phyloP scores from a whole-genome alignment of 768 basidiomycete species.

The Hygrophorus russula region DNA sequence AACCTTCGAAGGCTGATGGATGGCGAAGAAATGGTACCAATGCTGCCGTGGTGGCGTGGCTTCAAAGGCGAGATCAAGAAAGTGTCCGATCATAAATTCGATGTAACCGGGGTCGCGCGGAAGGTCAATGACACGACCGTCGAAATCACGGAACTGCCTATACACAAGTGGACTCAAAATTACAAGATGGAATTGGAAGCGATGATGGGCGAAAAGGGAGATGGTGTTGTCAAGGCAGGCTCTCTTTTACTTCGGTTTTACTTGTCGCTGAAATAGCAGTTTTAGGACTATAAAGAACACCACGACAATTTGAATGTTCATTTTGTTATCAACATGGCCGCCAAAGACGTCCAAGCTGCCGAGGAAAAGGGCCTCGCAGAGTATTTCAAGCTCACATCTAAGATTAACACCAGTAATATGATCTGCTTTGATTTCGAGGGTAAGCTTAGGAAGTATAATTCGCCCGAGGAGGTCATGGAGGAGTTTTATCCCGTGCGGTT shows the following conservation, averaged over 20 bases:
- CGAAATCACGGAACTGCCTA: conserved; percentile 90
- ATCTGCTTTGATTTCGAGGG: conserved; percentile 95
- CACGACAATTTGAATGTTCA: conserved; percentile 89
- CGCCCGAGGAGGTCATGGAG: conserved; percentile 84
- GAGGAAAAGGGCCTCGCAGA: conserved; percentile 84
- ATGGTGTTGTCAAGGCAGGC: conserved; percentile 64
- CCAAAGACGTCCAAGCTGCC: conserved; percentile 75
- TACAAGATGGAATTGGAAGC: conserved; percentile 89
- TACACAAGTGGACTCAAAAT: conserved; percentile 87
- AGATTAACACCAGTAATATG: conserved; percentile 92
- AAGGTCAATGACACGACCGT: conserved; percentile 84
- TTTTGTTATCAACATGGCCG: conserved; percentile 72
- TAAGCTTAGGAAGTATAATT: conserved; percentile 88
- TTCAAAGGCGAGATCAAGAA: conserved; percentile 84
- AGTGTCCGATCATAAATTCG: conserved; percentile 76
- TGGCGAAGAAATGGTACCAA: conserved; percentile 70
- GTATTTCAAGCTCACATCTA: conserved; percentile 80
- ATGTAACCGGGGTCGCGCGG: conserved; percentile 58
- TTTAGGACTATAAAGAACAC: conserved; percentile 93
- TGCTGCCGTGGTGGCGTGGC: conserved; percentile 97
- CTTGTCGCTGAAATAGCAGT: background rate
- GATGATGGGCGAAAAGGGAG: conserved; percentile 79
- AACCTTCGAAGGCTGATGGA: conserved; percentile 84
- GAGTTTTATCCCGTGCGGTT: conserved; percentile 88
- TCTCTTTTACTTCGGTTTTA: background rate